phyloP scores from a whole-genome alignment of 257 asterid genomes.

The Plectranthus barbatus region DNA sequence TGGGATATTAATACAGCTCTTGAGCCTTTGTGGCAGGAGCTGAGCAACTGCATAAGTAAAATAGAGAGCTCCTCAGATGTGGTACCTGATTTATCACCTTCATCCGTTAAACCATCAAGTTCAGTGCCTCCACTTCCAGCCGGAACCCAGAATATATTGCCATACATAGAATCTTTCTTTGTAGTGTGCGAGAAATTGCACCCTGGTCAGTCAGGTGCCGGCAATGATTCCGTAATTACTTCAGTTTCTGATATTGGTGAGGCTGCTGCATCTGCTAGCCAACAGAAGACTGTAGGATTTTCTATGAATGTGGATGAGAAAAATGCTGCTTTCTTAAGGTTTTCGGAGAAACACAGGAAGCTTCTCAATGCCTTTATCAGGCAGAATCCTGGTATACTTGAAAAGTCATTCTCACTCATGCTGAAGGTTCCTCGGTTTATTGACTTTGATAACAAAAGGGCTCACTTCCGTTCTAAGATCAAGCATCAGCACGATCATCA shows the following conservation, averaged over 20 bases:
- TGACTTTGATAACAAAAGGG: conserved; percentile 87
- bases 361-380: conserved; percentile 85
- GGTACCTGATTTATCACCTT: conserved; percentile 41
- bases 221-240: conserved; percentile 39
- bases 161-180: conserved; percentile 87
- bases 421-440: conserved; percentile 92
- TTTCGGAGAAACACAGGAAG: conserved; percentile 82
- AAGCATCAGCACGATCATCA: conserved; percentile 95
- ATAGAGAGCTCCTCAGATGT: conserved; percentile 78
- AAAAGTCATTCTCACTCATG: conserved; percentile 89
- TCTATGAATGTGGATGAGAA: conserved; percentile 60
- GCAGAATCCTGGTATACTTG: conserved; percentile 92
- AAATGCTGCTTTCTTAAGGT: conserved; percentile 67
- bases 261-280: conserved; percentile 52
- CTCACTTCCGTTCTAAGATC: conserved; percentile 89
- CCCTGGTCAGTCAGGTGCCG: conserved; percentile 50
- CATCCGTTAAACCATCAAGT: conserved; percentile 54
- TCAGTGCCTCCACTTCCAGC: conserved; percentile 78
- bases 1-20: conserved; percentile 67
- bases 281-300: conserved; percentile 41
- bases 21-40: conserved; percentile 93
- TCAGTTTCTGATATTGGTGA: conserved; percentile 68
- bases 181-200: conserved; percentile 92
- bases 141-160: conserved; percentile 85
- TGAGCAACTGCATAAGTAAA: conserved; percentile 81